Conservation (phyloP, 1,139 yeast genomes). For the Debaryomyces subglobosus region DNA sequence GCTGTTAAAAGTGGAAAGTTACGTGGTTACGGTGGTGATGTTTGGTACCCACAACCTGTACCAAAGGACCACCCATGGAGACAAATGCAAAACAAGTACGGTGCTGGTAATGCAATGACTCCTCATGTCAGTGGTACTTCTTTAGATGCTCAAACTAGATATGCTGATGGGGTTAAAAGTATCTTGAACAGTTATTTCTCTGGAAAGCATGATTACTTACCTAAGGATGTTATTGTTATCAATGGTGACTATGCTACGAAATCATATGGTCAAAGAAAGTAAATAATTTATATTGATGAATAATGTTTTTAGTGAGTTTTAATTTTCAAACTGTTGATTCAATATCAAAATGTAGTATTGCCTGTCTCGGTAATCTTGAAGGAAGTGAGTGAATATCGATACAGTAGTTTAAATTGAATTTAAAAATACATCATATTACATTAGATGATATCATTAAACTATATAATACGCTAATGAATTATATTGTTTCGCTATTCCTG, state of each 20-base stretch:
- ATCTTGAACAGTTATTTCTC: conserved; percentile 66
- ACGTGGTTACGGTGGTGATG: conserved; percentile 84
- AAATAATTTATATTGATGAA: neutral
- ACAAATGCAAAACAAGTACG: conserved; percentile 61
- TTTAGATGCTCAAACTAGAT: conserved; percentile 77
- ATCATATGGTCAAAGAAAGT: conserved; percentile 63
- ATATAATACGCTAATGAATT: neutral
- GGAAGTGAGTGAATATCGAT: no score
- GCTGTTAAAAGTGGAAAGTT: conserved; percentile 71
- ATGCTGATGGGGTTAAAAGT: conserved; percentile 67
- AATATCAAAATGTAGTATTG: neutral
- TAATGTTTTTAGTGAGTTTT: neutral
- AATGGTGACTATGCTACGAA: conserved; percentile 75
- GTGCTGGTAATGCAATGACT: conserved; percentile 84
- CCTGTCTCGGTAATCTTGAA: no score
- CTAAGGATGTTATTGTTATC: conserved; percentile 72
- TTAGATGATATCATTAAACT: neutral
- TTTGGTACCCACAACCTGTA: conserved; percentile 83
- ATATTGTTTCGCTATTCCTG: neutral
- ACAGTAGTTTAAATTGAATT: no score
- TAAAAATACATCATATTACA: neutral
- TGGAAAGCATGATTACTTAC: conserved; percentile 66
- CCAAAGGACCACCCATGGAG: conserved; percentile 81
- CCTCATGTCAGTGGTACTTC: conserved; percentile 83
- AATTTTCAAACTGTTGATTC: neutral